Conservation (phyloP, 805 yeast species). For the Lipomyces mesembrius region DNA sequence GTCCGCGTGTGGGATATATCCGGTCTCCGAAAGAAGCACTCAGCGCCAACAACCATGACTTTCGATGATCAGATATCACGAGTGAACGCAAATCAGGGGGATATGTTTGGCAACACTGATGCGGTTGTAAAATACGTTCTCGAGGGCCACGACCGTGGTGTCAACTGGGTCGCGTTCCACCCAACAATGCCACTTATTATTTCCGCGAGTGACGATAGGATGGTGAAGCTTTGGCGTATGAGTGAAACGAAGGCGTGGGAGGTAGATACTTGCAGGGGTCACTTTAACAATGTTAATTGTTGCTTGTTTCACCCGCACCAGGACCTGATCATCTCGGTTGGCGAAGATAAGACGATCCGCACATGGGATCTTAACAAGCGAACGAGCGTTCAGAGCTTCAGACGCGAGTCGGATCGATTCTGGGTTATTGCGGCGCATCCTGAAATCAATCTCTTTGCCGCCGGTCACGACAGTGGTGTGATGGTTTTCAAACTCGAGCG, state of each 20-base stretch:
- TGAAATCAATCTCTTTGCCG: conserved; percentile 85
- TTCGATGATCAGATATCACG: conserved; percentile 55
- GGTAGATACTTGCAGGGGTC: conserved; percentile 97
- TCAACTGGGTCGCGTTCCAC: conserved; percentile 98
- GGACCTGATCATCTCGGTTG: conserved; percentile 88
- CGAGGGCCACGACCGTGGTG: conserved; percentile 98
- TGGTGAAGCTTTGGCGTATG: conserved; percentile 97
- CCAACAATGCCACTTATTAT: conserved; percentile 94
- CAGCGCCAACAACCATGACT: conserved; percentile 61
- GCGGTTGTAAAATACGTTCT: conserved; percentile 93
- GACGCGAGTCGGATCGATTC: conserved; percentile 91
- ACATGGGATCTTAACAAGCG: conserved; percentile 96
- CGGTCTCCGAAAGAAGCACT: conserved; percentile 91
- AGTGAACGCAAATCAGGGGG: conserved; percentile 56
- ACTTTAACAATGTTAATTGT: conserved; percentile 88
- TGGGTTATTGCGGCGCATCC: conserved; percentile 94
- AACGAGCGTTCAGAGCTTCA: conserved; percentile 89
- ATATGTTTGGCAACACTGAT: conserved; percentile 90
- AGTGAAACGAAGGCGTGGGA: conserved; percentile 98
- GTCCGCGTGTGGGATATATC: conserved; percentile 99
- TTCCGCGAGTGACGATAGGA: conserved; percentile 94
- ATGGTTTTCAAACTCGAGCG: conserved; percentile 97
- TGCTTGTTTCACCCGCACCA: conserved; percentile 92
- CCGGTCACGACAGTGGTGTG: conserved; percentile 93
- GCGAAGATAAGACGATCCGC: conserved; percentile 94